Conservation (phyloP, 1,284 basidiomycete genomes). For the Pulveroboletus sp. region DNA sequence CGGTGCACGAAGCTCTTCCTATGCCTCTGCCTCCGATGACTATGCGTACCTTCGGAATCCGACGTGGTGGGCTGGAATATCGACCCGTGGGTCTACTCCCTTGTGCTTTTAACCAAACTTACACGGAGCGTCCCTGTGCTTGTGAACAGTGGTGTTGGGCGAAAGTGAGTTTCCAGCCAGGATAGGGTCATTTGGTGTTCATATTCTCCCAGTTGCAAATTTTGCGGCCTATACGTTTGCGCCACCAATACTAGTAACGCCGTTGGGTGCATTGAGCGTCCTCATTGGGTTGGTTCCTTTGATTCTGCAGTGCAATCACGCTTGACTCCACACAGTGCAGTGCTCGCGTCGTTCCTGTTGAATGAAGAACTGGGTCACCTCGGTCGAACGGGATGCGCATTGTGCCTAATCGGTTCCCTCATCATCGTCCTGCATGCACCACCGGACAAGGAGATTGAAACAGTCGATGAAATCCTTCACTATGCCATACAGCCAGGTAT, state of each 20-base stretch:
- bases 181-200: slow-evolving; percentile 2
- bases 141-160: slow-evolving; percentile 75
- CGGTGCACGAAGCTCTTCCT: slow-evolving; percentile 52
- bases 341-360: slow-evolving; percentile 91
- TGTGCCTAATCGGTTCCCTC: slow-evolving; percentile 90
- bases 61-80: slow-evolving; percentile 98
- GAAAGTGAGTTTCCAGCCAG: slow-evolving; percentile 61
- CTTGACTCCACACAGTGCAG: slow-evolving; percentile 58
- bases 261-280: slow-evolving; percentile 94
- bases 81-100: slow-evolving; percentile 69
- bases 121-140: slow-evolving; percentile 11
- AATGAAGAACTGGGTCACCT: slow-evolving; percentile 94
- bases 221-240: slow-evolving; percentile 99
- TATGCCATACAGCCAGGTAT: slow-evolving; percentile 89
- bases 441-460: slow-evolving; percentile 91
- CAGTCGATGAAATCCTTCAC: slow-evolving; percentile 91
- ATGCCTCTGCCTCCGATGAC: slow-evolving; percentile 72
- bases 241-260: slow-evolving; percentile 95
- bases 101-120: slow-evolving; percentile 2
- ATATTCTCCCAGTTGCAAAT: slow-evolving; percentile 76
- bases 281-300: slow-evolving; percentile 79
- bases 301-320: not conserved
- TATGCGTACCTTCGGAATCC: slow-evolving; percentile 88
- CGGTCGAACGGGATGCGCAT: slow-evolving; percentile 88
- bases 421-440: slow-evolving; percentile 98